Conservation (phyloP, 2,329 filamentous ascomycete species). For the Berkeleyomyces rouxiae region DNA sequence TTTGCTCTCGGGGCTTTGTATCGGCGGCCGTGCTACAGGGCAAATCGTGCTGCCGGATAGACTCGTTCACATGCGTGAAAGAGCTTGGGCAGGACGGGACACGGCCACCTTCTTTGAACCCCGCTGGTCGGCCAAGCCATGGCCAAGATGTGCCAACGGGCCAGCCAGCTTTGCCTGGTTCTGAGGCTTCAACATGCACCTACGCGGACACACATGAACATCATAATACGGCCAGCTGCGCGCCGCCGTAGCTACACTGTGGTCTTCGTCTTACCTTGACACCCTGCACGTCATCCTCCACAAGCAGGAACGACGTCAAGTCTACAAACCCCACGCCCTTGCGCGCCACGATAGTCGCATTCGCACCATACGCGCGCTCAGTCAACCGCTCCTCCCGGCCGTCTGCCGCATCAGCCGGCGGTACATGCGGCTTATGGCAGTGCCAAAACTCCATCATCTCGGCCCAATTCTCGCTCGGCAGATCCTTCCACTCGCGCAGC, state of each 20-base stretch:
- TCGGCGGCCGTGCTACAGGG: conserved; percentile 45
- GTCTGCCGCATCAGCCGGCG: conserved; percentile 22
- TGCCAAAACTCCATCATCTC: conserved; percentile 99
- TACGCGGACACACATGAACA: not conserved
- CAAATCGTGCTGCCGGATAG: not conserved
- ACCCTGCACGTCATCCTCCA: conserved; percentile 43
- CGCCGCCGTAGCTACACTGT: not conserved
- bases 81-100: conserved; percentile 18
- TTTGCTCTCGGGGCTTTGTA: conserved; percentile 51
- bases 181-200: not conserved
- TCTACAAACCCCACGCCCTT: conserved; percentile 62
- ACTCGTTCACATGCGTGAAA: not conserved
- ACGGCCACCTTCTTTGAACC: conserved; percentile 47
- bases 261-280: conserved; percentile 23
- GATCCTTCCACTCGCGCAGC: conserved; percentile 61
- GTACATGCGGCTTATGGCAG: conserved; percentile 75
- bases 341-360: conserved; percentile 52
- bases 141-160: not conserved
- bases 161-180: not conserved
- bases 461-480: conserved; percentile 94
- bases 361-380: conserved; percentile 68
- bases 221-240: not conserved
- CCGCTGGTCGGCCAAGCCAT: conserved; percentile 12
- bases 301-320: conserved; percentile 57
- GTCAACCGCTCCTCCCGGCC: conserved; percentile 31